A percentile compares a stretch with the other conserved stretches of the same genome.
Evolutionary conservation across 192 early-diverging fungal genomes (phyloP).

Genomic region (Coemansia sp.): DNA sequence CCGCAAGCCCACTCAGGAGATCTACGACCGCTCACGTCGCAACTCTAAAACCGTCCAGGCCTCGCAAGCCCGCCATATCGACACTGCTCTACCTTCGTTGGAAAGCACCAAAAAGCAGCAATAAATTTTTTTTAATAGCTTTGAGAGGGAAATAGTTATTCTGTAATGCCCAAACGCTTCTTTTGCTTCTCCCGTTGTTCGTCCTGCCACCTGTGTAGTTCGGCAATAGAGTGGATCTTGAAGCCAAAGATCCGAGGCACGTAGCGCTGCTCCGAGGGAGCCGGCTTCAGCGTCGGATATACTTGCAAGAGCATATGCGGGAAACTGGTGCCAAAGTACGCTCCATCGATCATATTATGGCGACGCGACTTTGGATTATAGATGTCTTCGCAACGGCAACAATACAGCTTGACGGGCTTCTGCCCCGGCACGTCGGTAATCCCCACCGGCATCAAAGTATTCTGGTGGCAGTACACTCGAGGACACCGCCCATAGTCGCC

Average conservation of each 20-base stretch:
- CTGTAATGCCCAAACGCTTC: constrained; percentile 33
- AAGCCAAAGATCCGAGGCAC: constrained; percentile 99
- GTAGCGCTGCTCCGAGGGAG: constrained; percentile 69
- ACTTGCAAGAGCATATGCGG: constrained; percentile 95
- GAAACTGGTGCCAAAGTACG: constrained; percentile 95
- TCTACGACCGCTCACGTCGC: constrained; percentile 60
- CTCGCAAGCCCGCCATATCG: constrained; percentile 64
- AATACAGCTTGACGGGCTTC: constrained; percentile 92
- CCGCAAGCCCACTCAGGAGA: constrained; percentile 65
- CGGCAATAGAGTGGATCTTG: constrained; percentile 82
- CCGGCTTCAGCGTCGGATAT: constrained; percentile 77
- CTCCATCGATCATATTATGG: constrained; percentile 87
- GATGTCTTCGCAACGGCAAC: constrained; percentile 93
- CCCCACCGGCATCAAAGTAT: constrained; percentile 87
- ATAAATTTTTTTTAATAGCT: background rate
- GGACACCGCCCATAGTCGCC: constrained; percentile 97
- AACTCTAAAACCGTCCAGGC: constrained; percentile 64
- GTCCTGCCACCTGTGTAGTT: constrained; percentile 91
- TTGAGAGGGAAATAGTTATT: too few species aligned
- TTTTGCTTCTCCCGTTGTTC: constrained; percentile 70
- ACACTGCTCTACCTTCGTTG: constrained; percentile 40
- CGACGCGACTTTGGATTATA: constrained; percentile 88
- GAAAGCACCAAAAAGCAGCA: constrained; percentile 26
- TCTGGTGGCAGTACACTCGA: constrained; percentile 85
- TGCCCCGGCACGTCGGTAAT: constrained; percentile 80